Percentiles rank a stretch among this genome's conserved stretches.
Conservation (phyloP, 441 rosid genomes). For the Adansonia grandidieri region DNA sequence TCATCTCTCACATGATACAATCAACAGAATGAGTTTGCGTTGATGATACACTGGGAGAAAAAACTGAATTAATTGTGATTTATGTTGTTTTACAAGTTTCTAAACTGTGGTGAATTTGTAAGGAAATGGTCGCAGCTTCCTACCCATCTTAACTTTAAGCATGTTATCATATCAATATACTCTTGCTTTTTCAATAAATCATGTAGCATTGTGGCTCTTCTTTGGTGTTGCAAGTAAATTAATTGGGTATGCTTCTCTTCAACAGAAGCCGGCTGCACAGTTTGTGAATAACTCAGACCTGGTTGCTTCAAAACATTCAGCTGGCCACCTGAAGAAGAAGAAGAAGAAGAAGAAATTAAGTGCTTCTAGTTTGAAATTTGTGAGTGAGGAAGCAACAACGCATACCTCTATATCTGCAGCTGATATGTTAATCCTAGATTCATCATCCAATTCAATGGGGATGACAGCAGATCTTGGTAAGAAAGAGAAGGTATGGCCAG, state of each 20-base stretch:
- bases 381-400: conserved; percentile 43
- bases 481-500: conserved; percentile 39
- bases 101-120: not conserved
- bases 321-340: conserved; percentile 22
- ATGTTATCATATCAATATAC: not conserved
- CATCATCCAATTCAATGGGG: conserved; percentile 31
- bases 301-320: conserved; percentile 26
- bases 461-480: conserved; percentile 33
- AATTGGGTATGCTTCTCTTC: conserved; percentile 27
- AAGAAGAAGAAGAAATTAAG: conserved; percentile 26
- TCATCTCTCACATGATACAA: not conserved
- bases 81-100: not conserved
- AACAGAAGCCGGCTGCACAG: conserved; percentile 43
- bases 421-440: conserved; percentile 39
- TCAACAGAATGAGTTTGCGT: conserved; percentile 2
- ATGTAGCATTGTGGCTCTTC: not conserved
- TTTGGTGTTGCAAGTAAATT: not conserved
- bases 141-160: not conserved
- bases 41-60: conserved; percentile 14
- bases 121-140: conserved; percentile 6
- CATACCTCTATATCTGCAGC: conserved; percentile 37
- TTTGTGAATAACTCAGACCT: conserved; percentile 31
- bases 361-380: conserved; percentile 30
- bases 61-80: not conserved
- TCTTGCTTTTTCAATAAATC: not conserved